Evolutionary conservation across 176 grass and related monocot species (phyloP), one percentile per base, ranked within the genome.

Genomic region (Oryza officinalis): DNA sequence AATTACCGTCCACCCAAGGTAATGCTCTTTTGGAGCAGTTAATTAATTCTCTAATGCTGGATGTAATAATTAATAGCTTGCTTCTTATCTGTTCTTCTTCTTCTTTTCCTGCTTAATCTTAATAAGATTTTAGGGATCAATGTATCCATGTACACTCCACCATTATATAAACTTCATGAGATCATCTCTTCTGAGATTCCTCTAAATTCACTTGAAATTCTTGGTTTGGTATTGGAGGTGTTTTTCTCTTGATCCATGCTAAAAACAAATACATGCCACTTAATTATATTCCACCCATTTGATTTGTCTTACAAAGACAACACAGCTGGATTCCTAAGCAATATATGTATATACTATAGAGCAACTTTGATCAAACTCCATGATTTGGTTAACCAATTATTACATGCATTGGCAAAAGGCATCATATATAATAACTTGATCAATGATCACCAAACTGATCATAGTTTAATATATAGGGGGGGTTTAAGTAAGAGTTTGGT

Each of bases 301-400:
- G 8, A 57, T 57, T 57, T 57, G 52, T n/a, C 52, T 14, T 6
- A n/a, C 52, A 57, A 13, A 78, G 46, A 46, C 67, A 27, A 30
- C 33, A 65, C 78, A 77, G 27, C 65, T 71, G 18, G 65, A 27
- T 81, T 77, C 13, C 27, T 35, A 86, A 35, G 61, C 64, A 72
- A 9, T 25, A 59, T 61, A 8, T 10, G n/a, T 10, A 61, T 25
- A 61, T 61, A 61, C 57, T 61, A 25, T 61, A 76, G 45, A 27
- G 57, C 72, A 66, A 72, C 46, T 46, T 73, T 44, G 33, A 77
- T 72, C 26, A 72, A 46, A 72, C 69, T 32, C 27, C 52, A 67
- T 82, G 78, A 86, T 86, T 86, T 82, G 82, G 59, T 90, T 78
- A 78, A 47, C 67, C 65, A 61, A 61, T 61, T 25, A 85, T 77